phyloP scores from a whole-genome alignment of 805 yeast genomes.

The Candida nonsorbophila region DNA sequence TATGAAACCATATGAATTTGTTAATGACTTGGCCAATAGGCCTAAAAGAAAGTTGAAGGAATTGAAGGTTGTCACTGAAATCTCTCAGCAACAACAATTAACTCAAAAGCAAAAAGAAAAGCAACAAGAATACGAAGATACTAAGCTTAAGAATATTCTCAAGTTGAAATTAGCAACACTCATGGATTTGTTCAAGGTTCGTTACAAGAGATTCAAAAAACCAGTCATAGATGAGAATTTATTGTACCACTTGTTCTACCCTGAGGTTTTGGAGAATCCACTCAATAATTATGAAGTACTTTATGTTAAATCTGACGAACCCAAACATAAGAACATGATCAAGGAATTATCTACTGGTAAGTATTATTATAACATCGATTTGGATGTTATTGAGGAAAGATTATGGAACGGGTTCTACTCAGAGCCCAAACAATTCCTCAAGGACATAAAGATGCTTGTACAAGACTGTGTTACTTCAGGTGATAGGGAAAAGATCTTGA shows the following conservation, averaged over 20 bases:
- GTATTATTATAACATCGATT: slow-evolving; percentile 78
- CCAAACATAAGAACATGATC: slow-evolving; percentile 61
- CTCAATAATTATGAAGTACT: slow-evolving; percentile 29
- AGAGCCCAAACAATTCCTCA: slow-evolving; percentile 85
- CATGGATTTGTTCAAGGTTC: slow-evolving; percentile 81
- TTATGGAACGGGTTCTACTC: slow-evolving; percentile 95
- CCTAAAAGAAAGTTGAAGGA: slow-evolving; percentile 44
- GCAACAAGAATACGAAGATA: slow-evolving; percentile 59
- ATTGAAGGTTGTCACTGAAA: slow-evolving; percentile 23
- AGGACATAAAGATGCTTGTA: slow-evolving; percentile 80
- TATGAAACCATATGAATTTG: slow-evolving; percentile 66
- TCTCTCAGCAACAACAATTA: slow-evolving; percentile 11
- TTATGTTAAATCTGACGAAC: slow-evolving; percentile 42
- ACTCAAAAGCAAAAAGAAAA: slow-evolving; percentile 41
- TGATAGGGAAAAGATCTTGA: slow-evolving; percentile 75
- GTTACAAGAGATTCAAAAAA: slow-evolving; percentile 86
- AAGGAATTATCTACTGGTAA: slow-evolving; percentile 73
- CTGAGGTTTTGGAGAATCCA: slow-evolving; percentile 36
- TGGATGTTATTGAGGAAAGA: slow-evolving; percentile 90
- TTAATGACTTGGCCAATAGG: slow-evolving; percentile 55
- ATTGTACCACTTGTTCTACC: slow-evolving; percentile 74
- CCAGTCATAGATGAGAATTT: slow-evolving; percentile 80
- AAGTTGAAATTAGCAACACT: slow-evolving; percentile 82
- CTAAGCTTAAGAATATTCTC: slow-evolving; percentile 75
- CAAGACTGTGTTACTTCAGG: slow-evolving; percentile 68